Percentiles rank a stretch among this genome's conserved stretches.
Evolutionary conservation across 2,329 filamentous ascomycete genomes (phyloP).

Genomic region (Metarhizium robertsii): DNA sequence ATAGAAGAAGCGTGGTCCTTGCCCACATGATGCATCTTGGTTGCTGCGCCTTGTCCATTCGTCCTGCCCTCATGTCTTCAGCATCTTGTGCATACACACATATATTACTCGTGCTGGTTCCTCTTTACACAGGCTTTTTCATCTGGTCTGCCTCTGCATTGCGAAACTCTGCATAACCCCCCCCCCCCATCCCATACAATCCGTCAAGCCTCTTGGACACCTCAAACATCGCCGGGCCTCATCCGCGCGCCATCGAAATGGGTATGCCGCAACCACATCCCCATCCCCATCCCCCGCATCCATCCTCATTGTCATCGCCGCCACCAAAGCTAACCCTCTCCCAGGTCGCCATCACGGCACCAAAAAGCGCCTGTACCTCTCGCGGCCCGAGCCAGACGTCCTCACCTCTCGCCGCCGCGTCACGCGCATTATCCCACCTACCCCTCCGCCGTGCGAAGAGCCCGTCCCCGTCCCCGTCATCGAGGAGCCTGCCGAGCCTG

Average conservation of each 20-base stretch:
- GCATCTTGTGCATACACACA: neutral
- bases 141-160: neutral
- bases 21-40: slow-evolving; percentile 1
- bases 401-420: slow-evolving; percentile 24
- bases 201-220: no score
- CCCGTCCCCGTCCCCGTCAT: slow-evolving; percentile 9
- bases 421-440: slow-evolving; percentile 28
- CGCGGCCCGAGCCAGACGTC: slow-evolving; percentile 29
- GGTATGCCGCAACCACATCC: slow-evolving; percentile 12
- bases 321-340: neutral
- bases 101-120: neutral
- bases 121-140: neutral
- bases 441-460: slow-evolving; percentile 18
- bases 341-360: slow-evolving; percentile 11
- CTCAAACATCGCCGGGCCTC: neutral
- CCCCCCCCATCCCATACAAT: neutral
- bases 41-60: neutral
- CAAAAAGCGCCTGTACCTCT: slow-evolving; percentile 35
- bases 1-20: neutral
- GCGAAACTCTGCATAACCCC: neutral
- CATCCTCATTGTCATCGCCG: no score
- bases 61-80: neutral
- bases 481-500: neutral
- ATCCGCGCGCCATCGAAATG: slow-evolving; percentile 9
- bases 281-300: slow-evolving; percentile 2